Evolutionary conservation across 495 filamentous ascomycete species (phyloP), one percentile per base, ranked within the genome.

Genomic region (Collariella sp.): DNA sequence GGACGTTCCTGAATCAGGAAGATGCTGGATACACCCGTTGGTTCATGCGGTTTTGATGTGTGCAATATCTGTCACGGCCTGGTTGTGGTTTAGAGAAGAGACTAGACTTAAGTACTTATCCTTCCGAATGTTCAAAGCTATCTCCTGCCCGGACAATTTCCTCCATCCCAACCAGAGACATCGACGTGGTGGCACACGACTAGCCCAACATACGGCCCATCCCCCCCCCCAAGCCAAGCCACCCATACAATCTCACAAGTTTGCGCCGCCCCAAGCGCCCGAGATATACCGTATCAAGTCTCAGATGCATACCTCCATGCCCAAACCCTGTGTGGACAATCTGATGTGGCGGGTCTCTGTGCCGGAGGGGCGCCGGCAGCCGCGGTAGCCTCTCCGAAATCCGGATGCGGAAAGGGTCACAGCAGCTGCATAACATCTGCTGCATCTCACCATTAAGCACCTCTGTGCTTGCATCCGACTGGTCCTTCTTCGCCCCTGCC

Each of bases 341-440:
- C 40, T 53, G 50, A 53, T 41, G 50, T 53, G 50, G 50, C 50
- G 41, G 22, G 40, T 31, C 45, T 41, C 19, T 33, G 40, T 16
- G 10, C 39, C 41, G 42, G 38, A 16, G 22, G n/a, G 38, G 18
- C 29, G 23, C 50, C 50, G 50, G 50, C 41, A 53, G n/a, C 19
- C 50, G 50, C 50, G 50, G 18, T 45, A 53, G 22, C 26, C 31
- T 10, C 23, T 19, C 50, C 24, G 41, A 53, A 45, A 38, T 53
- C 50, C 50, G 20, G 40, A 53, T 52, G 31, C 11, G 50, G 50
- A 9, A 53, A 53, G 45, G 50, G 50, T 45, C 41, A 45, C 31
- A 13, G 33, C 7, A 31, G 24, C 19, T n/a, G n/a, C n/a, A n/a
- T n/a, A n/a, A n/a, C n/a, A n/a, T 9, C 7, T 24, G 20, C 40